phyloP scores from a whole-genome alignment of 495 filamentous ascomycete species.

The Daldinia decipiens region DNA sequence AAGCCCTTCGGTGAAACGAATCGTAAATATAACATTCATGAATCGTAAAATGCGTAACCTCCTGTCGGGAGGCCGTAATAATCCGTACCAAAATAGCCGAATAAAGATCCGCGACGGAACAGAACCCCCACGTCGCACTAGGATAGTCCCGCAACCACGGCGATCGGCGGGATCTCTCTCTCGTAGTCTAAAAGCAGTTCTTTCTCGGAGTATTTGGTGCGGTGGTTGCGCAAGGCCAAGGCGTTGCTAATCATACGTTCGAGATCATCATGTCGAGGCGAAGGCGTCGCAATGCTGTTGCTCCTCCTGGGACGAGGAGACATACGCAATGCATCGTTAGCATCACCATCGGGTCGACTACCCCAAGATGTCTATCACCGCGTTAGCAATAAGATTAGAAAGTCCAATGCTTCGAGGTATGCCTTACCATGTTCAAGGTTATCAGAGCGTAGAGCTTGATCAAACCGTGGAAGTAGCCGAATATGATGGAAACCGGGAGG shows the following conservation, averaged over 20 bases:
- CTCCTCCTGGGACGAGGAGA: conserved; percentile 59
- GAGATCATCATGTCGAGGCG: conserved; percentile 45
- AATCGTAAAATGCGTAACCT: conserved; percentile 45
- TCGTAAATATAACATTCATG: conserved; percentile 38
- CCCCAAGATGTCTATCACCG: conserved; percentile 73
- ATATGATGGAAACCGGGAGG: conserved; percentile 64
- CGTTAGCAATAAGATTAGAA: conserved; percentile 37
- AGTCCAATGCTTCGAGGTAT: background rate
- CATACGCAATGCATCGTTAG: conserved; percentile 68
- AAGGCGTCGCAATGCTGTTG: conserved; percentile 60
- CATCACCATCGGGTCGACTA: conserved; percentile 72
- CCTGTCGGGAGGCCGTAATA: conserved; percentile 23
- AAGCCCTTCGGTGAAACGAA: conserved; percentile 32
- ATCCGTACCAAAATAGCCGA: conserved; percentile 33
- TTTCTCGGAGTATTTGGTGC: conserved; percentile 35
- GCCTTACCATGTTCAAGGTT: conserved; percentile 54
- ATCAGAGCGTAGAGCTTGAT: conserved; percentile 72
- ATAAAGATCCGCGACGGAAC: conserved; percentile 20
- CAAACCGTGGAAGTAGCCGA: conserved; percentile 69
- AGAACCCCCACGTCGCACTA: conserved; percentile 20
- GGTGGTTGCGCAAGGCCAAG: conserved; percentile 19
- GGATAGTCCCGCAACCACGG: conserved; percentile 30
- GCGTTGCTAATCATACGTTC: conserved; percentile 26
- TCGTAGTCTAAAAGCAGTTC: conserved; percentile 24
- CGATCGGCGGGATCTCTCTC: conserved; percentile 32